These are phyloP conservation scores for Alternaria arborescens DNA, from an alignment of 2,329 filamentous ascomycete genomes.

Conservation along the genomic window DNA sequence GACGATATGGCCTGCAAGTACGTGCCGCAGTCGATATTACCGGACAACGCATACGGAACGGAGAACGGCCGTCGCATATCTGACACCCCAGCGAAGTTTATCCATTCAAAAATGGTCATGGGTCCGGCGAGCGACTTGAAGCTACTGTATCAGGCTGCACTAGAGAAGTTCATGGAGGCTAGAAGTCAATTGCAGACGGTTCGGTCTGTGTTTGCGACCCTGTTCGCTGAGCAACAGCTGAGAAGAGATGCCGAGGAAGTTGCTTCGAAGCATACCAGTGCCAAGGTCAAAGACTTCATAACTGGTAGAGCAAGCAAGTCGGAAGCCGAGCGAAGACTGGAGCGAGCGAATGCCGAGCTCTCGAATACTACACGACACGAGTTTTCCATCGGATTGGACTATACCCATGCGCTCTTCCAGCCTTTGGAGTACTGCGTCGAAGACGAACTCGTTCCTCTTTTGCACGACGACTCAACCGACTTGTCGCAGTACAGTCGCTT, in stretches of 20 bases:
- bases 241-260: constrained; percentile 53
- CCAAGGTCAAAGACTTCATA: constrained; percentile 28
- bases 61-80: constrained; percentile 49
- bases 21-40: constrained; percentile 61
- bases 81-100: constrained; percentile 51
- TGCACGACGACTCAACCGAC: constrained; percentile 47
- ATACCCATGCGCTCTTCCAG: constrained; percentile 59
- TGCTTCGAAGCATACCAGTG: constrained; percentile 9
- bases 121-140: constrained; percentile 61
- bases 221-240: constrained; percentile 65
- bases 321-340: constrained; percentile 39
- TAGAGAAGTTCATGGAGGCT: constrained; percentile 48
- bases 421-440: constrained; percentile 36
- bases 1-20: constrained; percentile 62
- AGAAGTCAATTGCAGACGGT: constrained; percentile 47
- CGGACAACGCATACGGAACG: constrained; percentile 59
- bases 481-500: constrained; percentile 47
- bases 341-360: constrained; percentile 35
- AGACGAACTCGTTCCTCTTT: constrained; percentile 38
- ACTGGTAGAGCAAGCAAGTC: constrained; percentile 47
- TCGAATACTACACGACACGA: constrained; percentile 55
- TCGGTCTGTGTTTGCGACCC: constrained; percentile 58
- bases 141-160: constrained; percentile 55
- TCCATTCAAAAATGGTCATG: constrained; percentile 60
- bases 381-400: constrained; percentile 63